Conservation (phyloP, 2,329 filamentous ascomycete genomes). For the Fusarium humuli region DNA sequence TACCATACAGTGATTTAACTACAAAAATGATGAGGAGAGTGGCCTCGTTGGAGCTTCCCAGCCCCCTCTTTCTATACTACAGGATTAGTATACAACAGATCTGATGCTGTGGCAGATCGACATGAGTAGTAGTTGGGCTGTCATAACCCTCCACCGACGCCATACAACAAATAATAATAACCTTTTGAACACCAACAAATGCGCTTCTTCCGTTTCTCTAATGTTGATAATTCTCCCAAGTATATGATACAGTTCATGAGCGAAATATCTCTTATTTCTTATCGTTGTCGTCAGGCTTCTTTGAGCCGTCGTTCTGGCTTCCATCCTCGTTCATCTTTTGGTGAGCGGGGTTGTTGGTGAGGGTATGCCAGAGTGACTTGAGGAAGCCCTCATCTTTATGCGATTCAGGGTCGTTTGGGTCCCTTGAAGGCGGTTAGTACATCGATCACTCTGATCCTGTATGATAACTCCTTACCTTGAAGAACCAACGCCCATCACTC, state of each 20-base stretch:
- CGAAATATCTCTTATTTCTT: constrained; percentile 53
- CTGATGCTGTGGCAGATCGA: constrained; percentile 46
- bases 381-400: constrained; percentile 90
- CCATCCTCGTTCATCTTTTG: constrained; percentile 50
- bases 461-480: constrained; percentile 46
- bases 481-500: constrained; percentile 83
- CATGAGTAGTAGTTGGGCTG: constrained; percentile 42
- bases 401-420: constrained; percentile 54
- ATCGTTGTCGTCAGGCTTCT: constrained; percentile 47
- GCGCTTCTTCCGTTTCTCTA: constrained; percentile 46
- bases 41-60: constrained; percentile 47
- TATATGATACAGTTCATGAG: constrained; percentile 48
- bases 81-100: constrained; percentile 51
- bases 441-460: neutral
- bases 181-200: constrained; percentile 55
- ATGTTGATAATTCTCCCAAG: constrained; percentile 37
- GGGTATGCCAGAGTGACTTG: constrained; percentile 91
- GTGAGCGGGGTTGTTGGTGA: constrained; percentile 80
- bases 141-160: constrained; percentile 47
- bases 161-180: constrained; percentile 48
- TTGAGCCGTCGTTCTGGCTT: constrained; percentile 40
- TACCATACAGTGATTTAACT: constrained; percentile 19
- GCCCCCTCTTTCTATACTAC: constrained; percentile 48
- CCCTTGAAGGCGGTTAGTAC: constrained; percentile 24
- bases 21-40: constrained; percentile 52